phyloP scores from a whole-genome alignment of 371 early-diverging fungal genomes.

The Syncephalastrum monosporum region DNA sequence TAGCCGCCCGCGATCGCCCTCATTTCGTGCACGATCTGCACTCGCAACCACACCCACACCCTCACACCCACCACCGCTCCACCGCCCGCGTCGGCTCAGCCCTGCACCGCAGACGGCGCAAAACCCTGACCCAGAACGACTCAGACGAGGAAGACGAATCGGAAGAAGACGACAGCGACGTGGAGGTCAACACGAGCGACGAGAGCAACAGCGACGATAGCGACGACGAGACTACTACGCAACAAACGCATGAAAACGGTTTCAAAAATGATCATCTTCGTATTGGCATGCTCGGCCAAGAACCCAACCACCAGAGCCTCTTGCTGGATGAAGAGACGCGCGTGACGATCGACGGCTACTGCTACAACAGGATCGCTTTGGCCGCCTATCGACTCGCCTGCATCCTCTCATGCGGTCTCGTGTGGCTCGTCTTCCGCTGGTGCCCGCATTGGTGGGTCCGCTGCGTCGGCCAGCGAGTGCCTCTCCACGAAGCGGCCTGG shows the following conservation, averaged over 20 bases:
- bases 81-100: not conserved
- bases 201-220: conserved; percentile 24
- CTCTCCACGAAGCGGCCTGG: conserved; percentile 67
- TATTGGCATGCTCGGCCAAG: conserved; percentile 12
- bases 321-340: conserved; percentile 46
- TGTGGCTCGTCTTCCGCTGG: conserved; percentile 84
- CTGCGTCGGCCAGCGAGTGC: conserved; percentile 59
- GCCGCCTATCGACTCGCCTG: conserved; percentile 63
- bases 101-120: conserved; percentile 20
- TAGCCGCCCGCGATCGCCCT: not conserved
- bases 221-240: conserved; percentile 10
- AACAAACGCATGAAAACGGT: not conserved
- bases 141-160: conserved; percentile 15
- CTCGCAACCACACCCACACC: not conserved
- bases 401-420: conserved; percentile 68
- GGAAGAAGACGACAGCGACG: conserved; percentile 14
- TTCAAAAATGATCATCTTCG: conserved; percentile 4
- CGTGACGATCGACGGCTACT: conserved; percentile 69
- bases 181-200: conserved; percentile 33
- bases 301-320: conserved; percentile 22
- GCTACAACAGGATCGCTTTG: conserved; percentile 34
- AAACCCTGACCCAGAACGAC: conserved; percentile 16
- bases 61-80: no score
- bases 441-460: conserved; percentile 72
- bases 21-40: conserved; percentile 3